Evolutionary conservation across 2,329 filamentous ascomycete species (phyloP), one percentile per base, ranked within the genome.

Genomic region (Daldinia sp.): DNA sequence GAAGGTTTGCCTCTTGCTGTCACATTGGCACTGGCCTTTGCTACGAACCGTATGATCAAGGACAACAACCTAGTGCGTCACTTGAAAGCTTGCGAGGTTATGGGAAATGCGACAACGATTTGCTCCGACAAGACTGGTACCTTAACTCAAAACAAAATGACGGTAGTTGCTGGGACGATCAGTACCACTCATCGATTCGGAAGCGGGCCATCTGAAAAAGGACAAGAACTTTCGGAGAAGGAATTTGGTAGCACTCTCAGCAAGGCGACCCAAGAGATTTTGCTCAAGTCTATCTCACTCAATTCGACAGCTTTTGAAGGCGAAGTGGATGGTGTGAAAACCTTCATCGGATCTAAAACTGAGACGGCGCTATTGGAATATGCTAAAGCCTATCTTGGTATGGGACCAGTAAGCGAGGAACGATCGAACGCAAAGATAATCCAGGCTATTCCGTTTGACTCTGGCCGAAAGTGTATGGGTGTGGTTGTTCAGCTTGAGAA

Each of bases 251-350:
- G 80, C 7, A 80, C 80, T 70, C 84, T 89, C 12, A 80, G 79
- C 67, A 68, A 77, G 1, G 80, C 82, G 1, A 82, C 85, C 50
- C 86, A 84, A 76, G 83, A 87, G 2, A 72, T 90, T 35, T 79
- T 90, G 10, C 76, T 87, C 59, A 84, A 89, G 74, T 90, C 89
- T 2, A 88, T 90, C 70, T 82, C 86, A 13, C 81, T 90, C 68
- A 91, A 91, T 78, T 93, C 91, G 0, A 94, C 92, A 0, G 92
- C 92, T 0, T 93, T 93, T 67, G 91, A 93, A 77, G 90, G 90
- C 50, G 89, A 92, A 20, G 86, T 89, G n/a, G 87, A 92, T 37
- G 90, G 91, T 13, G 80, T 85, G 58, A 84, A 84, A 71, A 88
- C 87, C 1, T 93, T 92, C 67, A 90, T 93, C 72, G 92, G 92